phyloP scores from a whole-genome alignment of 2,329 filamentous ascomycete species.

The Teratosphaeria zuluensis region DNA sequence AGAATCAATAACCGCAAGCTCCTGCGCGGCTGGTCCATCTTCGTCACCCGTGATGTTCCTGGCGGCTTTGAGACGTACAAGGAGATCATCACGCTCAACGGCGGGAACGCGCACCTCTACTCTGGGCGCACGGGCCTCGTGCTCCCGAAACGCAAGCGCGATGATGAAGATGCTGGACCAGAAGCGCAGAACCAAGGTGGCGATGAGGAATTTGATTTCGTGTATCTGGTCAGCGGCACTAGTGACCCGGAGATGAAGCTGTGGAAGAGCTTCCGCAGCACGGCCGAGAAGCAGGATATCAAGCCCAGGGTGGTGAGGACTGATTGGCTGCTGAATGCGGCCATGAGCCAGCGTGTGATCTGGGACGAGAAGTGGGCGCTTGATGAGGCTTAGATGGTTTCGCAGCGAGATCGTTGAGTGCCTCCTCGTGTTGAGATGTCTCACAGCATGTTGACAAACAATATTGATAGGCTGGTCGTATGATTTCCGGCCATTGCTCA shows the following conservation, averaged over 20 bases:
- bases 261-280: constrained; percentile 70
- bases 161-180: constrained; percentile 51
- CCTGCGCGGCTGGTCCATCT: constrained; percentile 66
- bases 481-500: neutral
- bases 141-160: constrained; percentile 39
- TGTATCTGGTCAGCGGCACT: constrained; percentile 71
- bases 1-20: constrained; percentile 67
- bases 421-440: neutral
- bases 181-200: constrained; percentile 40
- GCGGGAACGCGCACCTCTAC: constrained; percentile 72
- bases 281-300: constrained; percentile 71
- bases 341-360: constrained; percentile 71
- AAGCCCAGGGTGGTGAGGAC: constrained; percentile 68
- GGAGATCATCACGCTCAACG: constrained; percentile 78
- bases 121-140: constrained; percentile 56
- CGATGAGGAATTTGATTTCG: constrained; percentile 43
- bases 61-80: constrained; percentile 79
- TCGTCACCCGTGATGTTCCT: constrained; percentile 69
- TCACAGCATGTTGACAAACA: neutral
- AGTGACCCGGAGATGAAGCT: constrained; percentile 58
- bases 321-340: constrained; percentile 84
- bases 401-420: constrained; percentile 12
- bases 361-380: constrained; percentile 25
- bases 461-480: neutral
- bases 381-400: constrained; percentile 11